A percentile compares a stretch with the other conserved stretches of the same genome.
These are phyloP conservation scores for Phyllosticta paracitricarpa DNA, from an alignment of 2,329 filamentous ascomycete genomes.

Conservation along the genomic window DNA sequence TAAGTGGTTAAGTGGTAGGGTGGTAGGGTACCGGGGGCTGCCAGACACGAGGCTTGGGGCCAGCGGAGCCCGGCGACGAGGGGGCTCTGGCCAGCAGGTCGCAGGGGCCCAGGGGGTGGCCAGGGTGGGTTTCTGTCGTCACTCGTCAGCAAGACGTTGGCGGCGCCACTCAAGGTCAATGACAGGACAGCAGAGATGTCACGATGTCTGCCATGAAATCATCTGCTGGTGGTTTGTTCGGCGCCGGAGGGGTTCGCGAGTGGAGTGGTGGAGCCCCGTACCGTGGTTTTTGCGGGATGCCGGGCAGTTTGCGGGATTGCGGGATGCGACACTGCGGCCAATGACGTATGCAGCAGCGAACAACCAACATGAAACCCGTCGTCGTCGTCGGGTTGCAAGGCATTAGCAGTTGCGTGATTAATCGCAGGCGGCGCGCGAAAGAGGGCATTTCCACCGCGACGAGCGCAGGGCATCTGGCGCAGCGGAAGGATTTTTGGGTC, in stretches of 20 bases:
- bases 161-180: not conserved
- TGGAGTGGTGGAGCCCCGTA: not conserved
- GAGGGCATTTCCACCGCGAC: not conserved
- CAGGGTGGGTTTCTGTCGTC: not conserved
- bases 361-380: not conserved
- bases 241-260: not conserved
- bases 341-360: not conserved
- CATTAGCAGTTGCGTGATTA: not conserved
- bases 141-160: not conserved
- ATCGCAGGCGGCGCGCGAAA: not conserved
- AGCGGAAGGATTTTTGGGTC: not conserved
- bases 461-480: not conserved
- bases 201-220: not conserved
- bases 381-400: not conserved
- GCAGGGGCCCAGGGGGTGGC: not conserved
- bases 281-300: not conserved
- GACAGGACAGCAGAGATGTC: not conserved
- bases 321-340: not conserved
- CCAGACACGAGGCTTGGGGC: not conserved
- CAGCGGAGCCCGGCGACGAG: not conserved
- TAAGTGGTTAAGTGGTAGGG: no score
- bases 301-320: not conserved
- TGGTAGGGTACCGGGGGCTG: not conserved
- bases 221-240: not conserved
- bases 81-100: not conserved